Base-by-base conservation (phyloP, 1,284 basidiomycete genomes). In the Tylopilus orsonianus region DNA sequence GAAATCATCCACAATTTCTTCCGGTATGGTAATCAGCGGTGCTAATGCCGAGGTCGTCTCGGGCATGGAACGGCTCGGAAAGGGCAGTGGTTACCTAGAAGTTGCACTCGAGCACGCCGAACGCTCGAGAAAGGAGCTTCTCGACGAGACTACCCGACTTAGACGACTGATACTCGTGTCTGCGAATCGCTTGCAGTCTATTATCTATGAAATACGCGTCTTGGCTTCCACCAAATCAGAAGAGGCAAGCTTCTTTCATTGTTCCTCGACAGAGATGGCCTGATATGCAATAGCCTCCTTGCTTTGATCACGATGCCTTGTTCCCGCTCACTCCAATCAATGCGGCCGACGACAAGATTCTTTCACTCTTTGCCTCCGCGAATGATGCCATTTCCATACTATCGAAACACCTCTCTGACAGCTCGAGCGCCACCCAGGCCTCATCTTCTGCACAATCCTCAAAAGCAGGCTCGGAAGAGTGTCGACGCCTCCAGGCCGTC, bases 71-170 rank as follows among this genome's bases (percentile, higher is more conserved):
- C 61, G 72, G 19, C 53, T 76, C 8, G 76, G 75, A 10, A 78
- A 71, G 59, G 75, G 77, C 2, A 75, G 79, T 38, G 75, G 77
- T 5, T 76, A 83, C 52, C 64, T 88, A 37, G 91, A 94, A 54
- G 71, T 79, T 24, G 82, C 89, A 2, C 71, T 94, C 22, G 78
- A 84, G 41, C 83, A 93, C 54, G 81, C 91, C 1, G 87, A 91
- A 57, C 75, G 77, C 37, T 81, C 87, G 0, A 73, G 88, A 33
- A 71, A 73, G 37, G 78, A 80, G 46, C 73, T 93, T 23, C 69
- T 76, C 26, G 82, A 87, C 38, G 90, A 94, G 67, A 90, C 87
- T 41, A 69, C 79, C 44, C 75, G 75, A 27, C 77, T 94, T 48
- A 78, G 84, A 48, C 80, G 78, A 46, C 70, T 92, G n/a, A 66